phyloP scores from a whole-genome alignment of 176 grass and related monocot genomes.

The Calamus simplicifolius region DNA sequence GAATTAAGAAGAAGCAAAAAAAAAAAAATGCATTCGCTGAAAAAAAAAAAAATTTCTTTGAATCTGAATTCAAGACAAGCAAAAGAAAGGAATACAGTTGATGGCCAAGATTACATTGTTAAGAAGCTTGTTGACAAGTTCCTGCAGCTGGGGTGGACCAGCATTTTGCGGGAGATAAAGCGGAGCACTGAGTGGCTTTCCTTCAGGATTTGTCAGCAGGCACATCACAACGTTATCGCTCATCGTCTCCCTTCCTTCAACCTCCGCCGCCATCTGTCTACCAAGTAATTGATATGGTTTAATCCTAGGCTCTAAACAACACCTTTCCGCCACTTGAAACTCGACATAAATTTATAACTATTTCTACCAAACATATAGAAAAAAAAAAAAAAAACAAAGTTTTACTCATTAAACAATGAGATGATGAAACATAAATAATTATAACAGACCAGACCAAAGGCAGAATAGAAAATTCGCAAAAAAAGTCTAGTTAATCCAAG shows the following conservation, averaged over 20 bases:
- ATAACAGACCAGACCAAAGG: too few relatives aligned
- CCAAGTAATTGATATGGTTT: too few relatives aligned
- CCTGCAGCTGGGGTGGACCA: constrained; percentile 75
- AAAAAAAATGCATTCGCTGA: neutral
- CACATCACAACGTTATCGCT: constrained; percentile 54
- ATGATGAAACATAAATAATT: too few relatives aligned
- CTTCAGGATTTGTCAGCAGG: constrained; percentile 66
- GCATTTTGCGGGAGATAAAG: constrained; percentile 77
- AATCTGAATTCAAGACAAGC: too few relatives aligned
- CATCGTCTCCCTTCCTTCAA: constrained; percentile 11
- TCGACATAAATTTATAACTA: too few relatives aligned
- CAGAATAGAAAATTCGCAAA: too few relatives aligned
- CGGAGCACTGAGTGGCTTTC: constrained; percentile 53
- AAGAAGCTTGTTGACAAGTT: constrained; percentile 92
- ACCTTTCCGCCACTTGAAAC: too few relatives aligned
- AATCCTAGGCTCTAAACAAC: too few relatives aligned
- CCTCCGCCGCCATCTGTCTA: constrained; percentile 24
- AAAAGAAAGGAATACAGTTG: neutral
- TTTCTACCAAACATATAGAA: too few relatives aligned
- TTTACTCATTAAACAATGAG: too few relatives aligned
- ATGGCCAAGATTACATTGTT: constrained; percentile 35
- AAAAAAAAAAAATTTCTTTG: neutral
- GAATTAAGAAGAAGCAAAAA: neutral
- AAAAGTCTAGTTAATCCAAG: too few relatives aligned
- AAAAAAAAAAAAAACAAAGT: too few relatives aligned